phyloP scores from a whole-genome alignment of 1,284 basidiomycete genomes.

The Leccinum pachyderme region DNA sequence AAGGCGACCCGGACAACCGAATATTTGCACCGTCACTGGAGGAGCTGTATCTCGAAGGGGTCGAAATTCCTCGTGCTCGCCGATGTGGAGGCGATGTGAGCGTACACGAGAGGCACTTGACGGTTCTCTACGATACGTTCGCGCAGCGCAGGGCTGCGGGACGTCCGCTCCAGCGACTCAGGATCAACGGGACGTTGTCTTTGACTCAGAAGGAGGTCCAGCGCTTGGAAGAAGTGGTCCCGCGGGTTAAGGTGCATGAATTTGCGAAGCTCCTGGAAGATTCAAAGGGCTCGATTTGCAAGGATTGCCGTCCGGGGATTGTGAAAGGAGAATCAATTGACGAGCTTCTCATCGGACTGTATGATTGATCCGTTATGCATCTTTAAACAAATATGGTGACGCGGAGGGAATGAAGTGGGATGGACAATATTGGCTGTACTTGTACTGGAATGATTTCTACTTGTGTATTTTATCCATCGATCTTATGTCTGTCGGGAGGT shows the following conservation, averaged over 20 bases:
- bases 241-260: neutral
- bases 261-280: neutral
- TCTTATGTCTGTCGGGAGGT: neutral
- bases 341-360: neutral
- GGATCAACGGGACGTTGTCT: neutral
- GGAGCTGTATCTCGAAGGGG: neutral
- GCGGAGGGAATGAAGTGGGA: neutral
- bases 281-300: neutral
- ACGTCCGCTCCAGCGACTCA: neutral
- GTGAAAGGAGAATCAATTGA: neutral
- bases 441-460: neutral
- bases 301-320: neutral
- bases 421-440: neutral
- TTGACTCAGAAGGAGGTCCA: neutral
- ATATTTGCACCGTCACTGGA: neutral
- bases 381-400: neutral
- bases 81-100: neutral
- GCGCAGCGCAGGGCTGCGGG: neutral
- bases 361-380: neutral
- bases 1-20: neutral
- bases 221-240: neutral
- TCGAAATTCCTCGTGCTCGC: neutral
- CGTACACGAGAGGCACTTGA: neutral
- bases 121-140: neutral
- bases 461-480: neutral